These are phyloP conservation scores for Pyrenula aspistea DNA, from an alignment of 495 filamentous ascomycete genomes.

Conservation along the genomic window DNA sequence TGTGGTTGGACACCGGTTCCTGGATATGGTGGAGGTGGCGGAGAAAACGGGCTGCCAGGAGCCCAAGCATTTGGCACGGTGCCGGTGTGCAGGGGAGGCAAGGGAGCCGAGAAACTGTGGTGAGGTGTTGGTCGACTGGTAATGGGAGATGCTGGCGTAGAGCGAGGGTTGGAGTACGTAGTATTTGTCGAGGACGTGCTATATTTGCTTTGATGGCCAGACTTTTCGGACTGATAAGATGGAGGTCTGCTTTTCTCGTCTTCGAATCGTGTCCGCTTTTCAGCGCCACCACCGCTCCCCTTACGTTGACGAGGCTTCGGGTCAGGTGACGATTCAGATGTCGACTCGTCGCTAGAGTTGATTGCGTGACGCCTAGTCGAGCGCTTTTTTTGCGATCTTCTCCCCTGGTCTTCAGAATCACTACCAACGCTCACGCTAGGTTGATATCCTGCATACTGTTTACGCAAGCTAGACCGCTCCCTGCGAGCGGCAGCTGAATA, in stretches of 20 bases:
- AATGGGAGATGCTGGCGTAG: neutral
- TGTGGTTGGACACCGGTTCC: neutral
- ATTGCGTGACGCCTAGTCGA: conserved; percentile 11
- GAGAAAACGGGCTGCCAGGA: neutral
- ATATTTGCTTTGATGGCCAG: neutral
- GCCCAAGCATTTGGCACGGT: neutral
- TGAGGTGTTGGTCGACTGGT: neutral
- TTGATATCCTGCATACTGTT: conserved; percentile 20
- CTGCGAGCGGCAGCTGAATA: conserved; percentile 20
- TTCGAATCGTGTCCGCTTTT: neutral
- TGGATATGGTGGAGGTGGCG: neutral
- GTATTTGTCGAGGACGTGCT: neutral
- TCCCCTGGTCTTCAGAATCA: conserved; percentile 18
- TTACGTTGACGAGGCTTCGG: neutral
- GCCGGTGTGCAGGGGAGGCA: neutral
- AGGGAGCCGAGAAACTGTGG: neutral
- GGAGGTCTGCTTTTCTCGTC: conserved; percentile 8
- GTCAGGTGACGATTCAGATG: conserved; percentile 1
- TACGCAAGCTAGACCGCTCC: conserved; percentile 14
- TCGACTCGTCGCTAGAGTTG: conserved; percentile 7
- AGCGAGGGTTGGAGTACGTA: neutral
- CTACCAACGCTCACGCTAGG: conserved; percentile 22
- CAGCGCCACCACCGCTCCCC: conserved; percentile 3
- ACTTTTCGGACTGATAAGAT: conserved; percentile 2
- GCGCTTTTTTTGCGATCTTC: conserved; percentile 10